These are phyloP conservation scores for Amanita inopinata DNA, from an alignment of 768 basidiomycete genomes.

Conservation along the genomic window DNA sequence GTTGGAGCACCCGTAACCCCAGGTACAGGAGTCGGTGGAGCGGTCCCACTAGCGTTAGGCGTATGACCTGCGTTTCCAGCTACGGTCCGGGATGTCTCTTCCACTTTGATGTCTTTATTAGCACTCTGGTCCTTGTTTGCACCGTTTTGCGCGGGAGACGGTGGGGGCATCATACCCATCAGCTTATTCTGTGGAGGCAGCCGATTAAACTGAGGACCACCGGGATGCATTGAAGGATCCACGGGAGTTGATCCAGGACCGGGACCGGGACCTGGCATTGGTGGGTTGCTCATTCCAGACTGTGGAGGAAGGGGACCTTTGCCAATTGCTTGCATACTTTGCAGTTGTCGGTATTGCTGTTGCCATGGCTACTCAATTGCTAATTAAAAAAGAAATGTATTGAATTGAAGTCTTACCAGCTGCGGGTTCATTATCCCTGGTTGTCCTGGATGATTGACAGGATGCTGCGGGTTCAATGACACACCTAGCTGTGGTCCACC, in stretches of 20 bases:
- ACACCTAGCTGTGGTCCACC: slow-evolving; percentile 4
- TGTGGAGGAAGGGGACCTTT: slow-evolving; percentile 3
- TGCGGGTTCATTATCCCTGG: slow-evolving; percentile 4
- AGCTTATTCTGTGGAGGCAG: slow-evolving; percentile 6
- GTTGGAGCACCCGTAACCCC: not conserved
- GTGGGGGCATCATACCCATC: slow-evolving; percentile 8
- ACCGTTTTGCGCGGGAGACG: slow-evolving; percentile 6
- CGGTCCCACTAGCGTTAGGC: slow-evolving; percentile 7
- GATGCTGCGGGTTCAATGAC: slow-evolving; percentile 3
- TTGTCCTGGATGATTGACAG: slow-evolving; percentile 7
- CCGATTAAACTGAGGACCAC: slow-evolving; percentile 6
- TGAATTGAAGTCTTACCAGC: slow-evolving; percentile 4
- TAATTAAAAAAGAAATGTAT: slow-evolving; percentile 4
- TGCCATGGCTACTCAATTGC: slow-evolving; percentile 4
- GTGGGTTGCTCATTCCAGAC: slow-evolving; percentile 5
- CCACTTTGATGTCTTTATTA: slow-evolving; percentile 3
- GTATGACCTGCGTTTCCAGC: slow-evolving; percentile 7
- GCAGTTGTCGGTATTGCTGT: slow-evolving; percentile 4
- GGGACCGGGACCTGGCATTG: slow-evolving; percentile 1
- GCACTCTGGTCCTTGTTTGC: slow-evolving; percentile 8
- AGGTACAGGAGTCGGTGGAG: slow-evolving; percentile 6
- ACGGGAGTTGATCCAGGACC: not conserved
- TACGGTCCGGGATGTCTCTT: not conserved
- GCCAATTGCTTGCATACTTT: not conserved
- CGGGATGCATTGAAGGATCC: slow-evolving; percentile 2